Evolutionary conservation across 2,329 filamentous ascomycete species (phyloP).

Genomic region (Zarea fungicola): DNA sequence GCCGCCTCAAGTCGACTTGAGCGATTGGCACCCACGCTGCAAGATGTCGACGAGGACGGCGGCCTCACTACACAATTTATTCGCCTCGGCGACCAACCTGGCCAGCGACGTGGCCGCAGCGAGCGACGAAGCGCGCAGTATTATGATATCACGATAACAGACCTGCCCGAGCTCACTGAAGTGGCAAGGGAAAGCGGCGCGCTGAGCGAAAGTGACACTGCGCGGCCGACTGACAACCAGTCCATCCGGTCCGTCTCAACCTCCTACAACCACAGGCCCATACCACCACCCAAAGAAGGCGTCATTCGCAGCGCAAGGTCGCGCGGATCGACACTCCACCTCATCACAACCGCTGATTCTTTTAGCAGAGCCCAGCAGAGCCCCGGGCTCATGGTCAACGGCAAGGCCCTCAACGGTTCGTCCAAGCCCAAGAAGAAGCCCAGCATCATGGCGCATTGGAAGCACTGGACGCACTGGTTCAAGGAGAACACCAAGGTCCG

Average conservation of each 20-base stretch:
- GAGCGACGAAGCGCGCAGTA: conserved; percentile 68
- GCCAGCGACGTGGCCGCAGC: conserved; percentile 66
- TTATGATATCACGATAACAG: conserved; percentile 61
- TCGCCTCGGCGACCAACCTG: conserved; percentile 37
- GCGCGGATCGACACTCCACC: conserved; percentile 78
- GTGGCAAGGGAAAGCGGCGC: conserved; percentile 39
- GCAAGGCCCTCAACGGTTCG: conserved; percentile 19
- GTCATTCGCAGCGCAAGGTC: conserved; percentile 63
- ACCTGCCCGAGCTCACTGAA: conserved; percentile 74
- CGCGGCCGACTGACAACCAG: conserved; percentile 72
- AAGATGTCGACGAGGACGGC: conserved; percentile 75
- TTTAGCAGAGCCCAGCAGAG: conserved; percentile 28
- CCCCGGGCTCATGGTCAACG: conserved; percentile 21
- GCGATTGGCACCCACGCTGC: conserved; percentile 68
- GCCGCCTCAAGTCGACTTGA: conserved; percentile 84
- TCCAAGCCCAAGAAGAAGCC: conserved; percentile 52
- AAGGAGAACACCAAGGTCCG: conserved; percentile 54
- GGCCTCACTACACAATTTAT: conserved; percentile 42
- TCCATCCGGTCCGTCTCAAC: conserved; percentile 71
- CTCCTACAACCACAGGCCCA: conserved; percentile 66
- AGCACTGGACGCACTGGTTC: conserved; percentile 60
- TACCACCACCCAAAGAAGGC: conserved; percentile 82
- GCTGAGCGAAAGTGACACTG: conserved; percentile 37
- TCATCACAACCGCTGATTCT: conserved; percentile 63
- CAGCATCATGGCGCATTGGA: conserved; percentile 56